phyloP scores from a whole-genome alignment of 768 basidiomycete species.

The Hygrophorus pudorinus region DNA sequence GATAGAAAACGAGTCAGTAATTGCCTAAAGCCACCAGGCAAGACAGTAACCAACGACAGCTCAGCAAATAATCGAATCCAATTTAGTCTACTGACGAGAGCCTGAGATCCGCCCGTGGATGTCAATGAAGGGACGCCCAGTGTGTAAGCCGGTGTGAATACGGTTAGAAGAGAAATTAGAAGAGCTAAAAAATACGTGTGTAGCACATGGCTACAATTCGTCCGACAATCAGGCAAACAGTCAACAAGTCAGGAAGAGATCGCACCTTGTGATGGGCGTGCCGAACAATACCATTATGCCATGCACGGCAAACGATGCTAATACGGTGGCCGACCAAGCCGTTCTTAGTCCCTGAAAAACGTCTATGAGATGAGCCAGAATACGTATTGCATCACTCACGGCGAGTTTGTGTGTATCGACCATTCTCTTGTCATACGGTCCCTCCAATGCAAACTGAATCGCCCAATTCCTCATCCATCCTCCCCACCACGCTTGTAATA shows the following conservation, averaged over 20 bases:
- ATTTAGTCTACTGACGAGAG: slow-evolving; percentile 46
- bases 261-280: slow-evolving; percentile 56
- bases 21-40: background rate
- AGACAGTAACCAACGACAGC: slow-evolving; percentile 53
- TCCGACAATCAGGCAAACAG: slow-evolving; percentile 10
- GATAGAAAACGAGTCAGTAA: background rate
- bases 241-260: slow-evolving; percentile 6
- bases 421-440: slow-evolving; percentile 29
- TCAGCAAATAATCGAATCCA: slow-evolving; percentile 81
- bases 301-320: slow-evolving; percentile 37
- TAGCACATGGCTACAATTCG: slow-evolving; percentile 31
- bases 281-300: slow-evolving; percentile 57
- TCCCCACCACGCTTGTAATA: slow-evolving; percentile 67
- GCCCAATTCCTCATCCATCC: slow-evolving; percentile 55
- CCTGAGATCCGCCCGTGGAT: slow-evolving; percentile 29
- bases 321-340: slow-evolving; percentile 45
- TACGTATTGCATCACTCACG: slow-evolving; percentile 22
- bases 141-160: slow-evolving; percentile 61
- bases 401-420: slow-evolving; percentile 29
- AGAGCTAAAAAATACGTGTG: slow-evolving; percentile 65
- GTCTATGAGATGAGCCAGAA: slow-evolving; percentile 2
- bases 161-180: slow-evolving; percentile 53
- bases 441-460: slow-evolving; percentile 29
- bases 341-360: slow-evolving; percentile 36
- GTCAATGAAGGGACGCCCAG: slow-evolving; percentile 51